Base-by-base conservation (phyloP, 2,329 filamentous ascomycete species). In the Trichothecium sympodiale region DNA sequence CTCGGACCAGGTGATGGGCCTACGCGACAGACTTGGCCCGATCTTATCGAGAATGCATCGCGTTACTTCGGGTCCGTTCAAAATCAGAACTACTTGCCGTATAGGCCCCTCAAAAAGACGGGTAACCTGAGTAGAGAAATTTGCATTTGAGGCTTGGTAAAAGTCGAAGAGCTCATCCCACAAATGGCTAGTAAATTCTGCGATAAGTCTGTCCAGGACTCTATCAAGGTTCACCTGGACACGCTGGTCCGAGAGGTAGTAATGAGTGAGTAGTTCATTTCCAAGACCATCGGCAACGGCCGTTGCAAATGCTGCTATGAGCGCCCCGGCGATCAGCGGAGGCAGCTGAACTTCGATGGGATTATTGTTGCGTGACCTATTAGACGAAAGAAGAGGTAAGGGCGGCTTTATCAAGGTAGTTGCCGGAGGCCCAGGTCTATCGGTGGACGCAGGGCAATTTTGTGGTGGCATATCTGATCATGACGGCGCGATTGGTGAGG, bases 91-190 rank as follows among this genome's bases (percentile, higher is more conserved):
- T n/a, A 59, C 43, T 36, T 60, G 57, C 10, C 53, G 52, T n/a
- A 60, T 45, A 5, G 57, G 57, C 0, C 57, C 57, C 26, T 59
- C 53, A 10, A 60, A 60, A 3, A 60, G 41, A 5, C 54, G 47
- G 16, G 44, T 45, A 29, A 59, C 49, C 32, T 59, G 57, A 13
- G 46, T 48, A 1, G 46, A 43, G 4, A 48, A 51, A n/a, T 48
- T 44, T 8, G 41, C 14, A 3, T 49, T 50, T 37, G 47, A 44
- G 4, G 45, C 50, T 25, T 49, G 49, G 31, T 60, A 59, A 31
- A 56, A 57, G 4, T 39, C 31, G 46, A 50, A 59, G 4, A 60
- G 45, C 33, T 60, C 57, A 36, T 59, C 54, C 57, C 57, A 59
- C 29, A 60, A 38, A 31, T 47, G 43, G 8, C 40, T 39, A 3